A percentile compares a stretch with the other conserved stretches of the same genome.
These are phyloP conservation scores for Oenanthe javanica DNA, from an alignment of 140 eudicot species.

Conservation along the genomic window DNA sequence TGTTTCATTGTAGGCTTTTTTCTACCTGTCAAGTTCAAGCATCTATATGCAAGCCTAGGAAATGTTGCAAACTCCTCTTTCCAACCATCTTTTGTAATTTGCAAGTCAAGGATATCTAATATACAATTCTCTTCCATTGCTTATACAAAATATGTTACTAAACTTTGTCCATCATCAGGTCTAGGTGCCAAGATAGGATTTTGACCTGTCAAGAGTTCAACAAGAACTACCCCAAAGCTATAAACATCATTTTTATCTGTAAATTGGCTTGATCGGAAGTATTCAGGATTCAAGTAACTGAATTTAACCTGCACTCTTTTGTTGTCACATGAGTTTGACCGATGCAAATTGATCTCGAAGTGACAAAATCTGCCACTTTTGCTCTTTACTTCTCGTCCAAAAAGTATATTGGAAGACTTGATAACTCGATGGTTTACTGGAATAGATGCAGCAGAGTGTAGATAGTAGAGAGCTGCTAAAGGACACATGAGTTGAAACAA, in stretches of 20 bases:
- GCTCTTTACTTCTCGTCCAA: not conserved
- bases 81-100: not conserved
- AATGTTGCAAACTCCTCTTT: not conserved
- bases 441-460: not conserved
- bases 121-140: slow-evolving; percentile 1
- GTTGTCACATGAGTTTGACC: not conserved
- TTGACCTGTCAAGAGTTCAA: not conserved
- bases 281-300: not conserved
- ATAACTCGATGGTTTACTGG: not conserved
- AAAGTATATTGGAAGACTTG: not conserved
- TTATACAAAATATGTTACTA: not conserved
- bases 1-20: not conserved
- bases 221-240: slow-evolving; percentile 5
- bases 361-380: not conserved
- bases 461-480: not conserved
- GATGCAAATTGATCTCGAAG: not conserved
- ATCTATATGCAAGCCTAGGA: not conserved
- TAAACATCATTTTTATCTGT: not conserved
- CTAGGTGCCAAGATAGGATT: not conserved
- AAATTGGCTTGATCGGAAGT: not conserved
- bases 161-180: not conserved
- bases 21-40: not conserved
- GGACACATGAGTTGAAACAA: too few species aligned
- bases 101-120: not conserved
- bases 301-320: not conserved